phyloP scores from a whole-genome alignment of 495 filamentous ascomycete species.

The Lasiosphaeriaceae sp. region DNA sequence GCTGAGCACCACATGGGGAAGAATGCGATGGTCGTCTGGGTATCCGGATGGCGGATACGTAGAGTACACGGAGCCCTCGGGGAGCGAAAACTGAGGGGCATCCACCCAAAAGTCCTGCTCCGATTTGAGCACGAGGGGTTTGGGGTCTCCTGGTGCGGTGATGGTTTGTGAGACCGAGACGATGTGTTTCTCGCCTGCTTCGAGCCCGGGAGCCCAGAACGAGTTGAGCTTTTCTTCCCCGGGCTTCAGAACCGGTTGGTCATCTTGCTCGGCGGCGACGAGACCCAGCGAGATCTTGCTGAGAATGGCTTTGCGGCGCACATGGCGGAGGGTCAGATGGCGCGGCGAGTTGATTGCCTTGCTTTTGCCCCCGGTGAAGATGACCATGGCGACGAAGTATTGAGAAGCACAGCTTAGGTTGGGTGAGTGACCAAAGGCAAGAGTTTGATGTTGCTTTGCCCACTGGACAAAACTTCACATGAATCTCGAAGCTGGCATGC shows the following conservation, averaged over 20 bases:
- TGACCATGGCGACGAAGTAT: neutral
- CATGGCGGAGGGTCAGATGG: constrained; percentile 1
- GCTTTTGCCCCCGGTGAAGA: neutral
- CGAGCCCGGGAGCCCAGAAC: constrained; percentile 26
- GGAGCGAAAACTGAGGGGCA: constrained; percentile 30
- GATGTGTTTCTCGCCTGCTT: constrained; percentile 17
- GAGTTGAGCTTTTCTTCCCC: constrained; percentile 29
- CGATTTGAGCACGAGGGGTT: neutral
- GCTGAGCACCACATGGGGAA: constrained; percentile 47
- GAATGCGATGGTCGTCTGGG: constrained; percentile 26
- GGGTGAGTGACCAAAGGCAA: neutral
- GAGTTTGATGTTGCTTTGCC: no score
- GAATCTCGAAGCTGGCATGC: no score
- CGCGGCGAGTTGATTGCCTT: neutral
- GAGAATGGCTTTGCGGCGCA: neutral
- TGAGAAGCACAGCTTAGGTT: neutral
- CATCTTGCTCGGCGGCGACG: neutral
- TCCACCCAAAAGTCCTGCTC: constrained; percentile 28
- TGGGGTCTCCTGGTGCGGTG: neutral
- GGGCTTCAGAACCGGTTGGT: constrained; percentile 17
- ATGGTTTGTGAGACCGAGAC: constrained; percentile 16
- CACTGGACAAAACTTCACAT: no score
- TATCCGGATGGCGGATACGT: constrained; percentile 42
- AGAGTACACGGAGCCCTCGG: constrained; percentile 23
- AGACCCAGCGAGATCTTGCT: neutral